A percentile compares a stretch with the other conserved stretches of the same genome.
phyloP scores from a whole-genome alignment of 371 early-diverging fungal species.

The Smittium culicis region DNA sequence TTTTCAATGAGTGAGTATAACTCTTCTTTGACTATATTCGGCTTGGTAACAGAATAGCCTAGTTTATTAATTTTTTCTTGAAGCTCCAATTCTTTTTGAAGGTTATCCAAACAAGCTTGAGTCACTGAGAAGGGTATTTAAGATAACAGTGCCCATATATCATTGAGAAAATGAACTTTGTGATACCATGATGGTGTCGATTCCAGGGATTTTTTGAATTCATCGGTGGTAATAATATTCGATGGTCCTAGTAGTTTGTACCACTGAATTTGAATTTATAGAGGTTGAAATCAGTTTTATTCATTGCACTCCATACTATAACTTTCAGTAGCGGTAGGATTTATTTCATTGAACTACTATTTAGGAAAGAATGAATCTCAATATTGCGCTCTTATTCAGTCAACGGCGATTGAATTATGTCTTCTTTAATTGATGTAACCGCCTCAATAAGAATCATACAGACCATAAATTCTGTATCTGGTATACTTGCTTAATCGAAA shows the following conservation, averaged over 20 bases:
- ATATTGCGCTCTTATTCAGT: neutral
- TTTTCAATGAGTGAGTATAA: neutral
- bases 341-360: neutral
- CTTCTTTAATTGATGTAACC: neutral
- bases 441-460: neutral
- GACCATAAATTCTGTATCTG: neutral
- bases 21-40: neutral
- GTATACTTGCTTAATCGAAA: neutral
- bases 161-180: neutral
- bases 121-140: neutral
- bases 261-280: neutral
- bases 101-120: neutral
- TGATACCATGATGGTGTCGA: too few relatives aligned
- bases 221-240: neutral
- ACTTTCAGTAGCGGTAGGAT: neutral
- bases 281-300: neutral
- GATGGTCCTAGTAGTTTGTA: neutral
- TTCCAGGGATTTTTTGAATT: neutral
- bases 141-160: neutral
- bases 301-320: neutral
- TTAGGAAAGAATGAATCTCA: neutral
- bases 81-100: neutral
- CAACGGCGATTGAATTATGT: neutral
- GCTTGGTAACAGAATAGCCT: neutral
- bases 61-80: neutral